Conservation (phyloP, 192 early-diverging fungal genomes). For the Podila epigama region DNA sequence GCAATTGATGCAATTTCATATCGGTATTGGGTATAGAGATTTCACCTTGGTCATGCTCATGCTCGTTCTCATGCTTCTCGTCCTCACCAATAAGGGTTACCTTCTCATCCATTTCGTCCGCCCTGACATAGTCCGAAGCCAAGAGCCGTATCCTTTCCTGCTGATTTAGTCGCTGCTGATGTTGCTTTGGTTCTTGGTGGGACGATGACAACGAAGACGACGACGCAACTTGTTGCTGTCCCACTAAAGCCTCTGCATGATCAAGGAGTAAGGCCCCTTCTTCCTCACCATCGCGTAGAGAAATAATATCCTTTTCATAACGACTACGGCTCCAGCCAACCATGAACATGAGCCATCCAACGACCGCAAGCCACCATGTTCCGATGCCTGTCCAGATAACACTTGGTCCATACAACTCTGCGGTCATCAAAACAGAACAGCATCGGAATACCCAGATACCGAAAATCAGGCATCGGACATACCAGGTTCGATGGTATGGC, state of each 20-base stretch:
- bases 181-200: too few species aligned
- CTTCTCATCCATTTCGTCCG: too few species aligned
- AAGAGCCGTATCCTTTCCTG: not conserved
- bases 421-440: constrained; percentile 44
- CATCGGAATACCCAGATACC: constrained; percentile 48
- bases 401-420: constrained; percentile 42
- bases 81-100: not conserved
- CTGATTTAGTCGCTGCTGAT: too few species aligned
- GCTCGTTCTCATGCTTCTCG: not conserved
- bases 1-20: too few species aligned
- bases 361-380: constrained; percentile 35
- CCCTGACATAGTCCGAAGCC: not conserved
- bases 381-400: constrained; percentile 47
- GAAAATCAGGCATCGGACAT: constrained; percentile 44
- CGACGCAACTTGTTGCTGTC: too few species aligned
- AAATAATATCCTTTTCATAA: constrained; percentile 31
- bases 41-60: not conserved
- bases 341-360: constrained; percentile 47
- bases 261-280: too few species aligned
- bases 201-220: too few species aligned
- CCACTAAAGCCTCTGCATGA: too few species aligned
- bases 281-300: constrained; percentile 21
- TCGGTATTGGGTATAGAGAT: too few species aligned
- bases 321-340: constrained; percentile 42
- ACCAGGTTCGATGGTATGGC: constrained; percentile 48